Evolutionary conservation across 2,329 filamentous ascomycete genomes (phyloP), one percentile per base, ranked within the genome.

Genomic region (Aspergillus clavatus): DNA sequence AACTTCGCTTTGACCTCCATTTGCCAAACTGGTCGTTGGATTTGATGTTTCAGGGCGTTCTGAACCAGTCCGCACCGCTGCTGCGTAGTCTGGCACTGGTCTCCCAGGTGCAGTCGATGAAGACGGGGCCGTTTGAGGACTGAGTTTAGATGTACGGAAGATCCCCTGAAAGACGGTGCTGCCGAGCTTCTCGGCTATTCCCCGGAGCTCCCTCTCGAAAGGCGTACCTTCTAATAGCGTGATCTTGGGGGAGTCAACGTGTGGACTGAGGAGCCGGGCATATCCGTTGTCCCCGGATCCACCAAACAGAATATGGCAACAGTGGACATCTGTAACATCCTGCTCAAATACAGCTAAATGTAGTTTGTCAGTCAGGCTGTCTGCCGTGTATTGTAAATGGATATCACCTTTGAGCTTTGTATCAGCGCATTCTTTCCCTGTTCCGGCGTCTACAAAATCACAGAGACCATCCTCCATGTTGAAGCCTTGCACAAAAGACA

Each of bases 381-480:
- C 7, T 2, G 8, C 18, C 11, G 19, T 16, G 29, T 19, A 23
- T 22, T 12, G 18, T 14, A 24, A 47, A 43, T 39, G 41, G n/a
- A n/a, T n/a, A n/a, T n/a, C n/a, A 71, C 70, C 69, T 61, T 64
- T 63, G 14, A 73, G 51, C 42, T 72, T 72, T 27, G 64, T 61
- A 52, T 72, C 70, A 1, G 68, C 57, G 38, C 69, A 72, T 46
- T 72, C 69, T 43, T 72, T 72, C 7, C 69, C 69, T 43, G 66
- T 60, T 5, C 70, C 71, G 7, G 66, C 69, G 55, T 72, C 68
- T 19, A 72, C 59, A 44, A 66, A 70, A 29, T 72, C 68, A 48
- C 64, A 70, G 16, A 67, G 43, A 1, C 56, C 42, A 38, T 65
- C 50, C 18, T 59, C 63, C 52, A 66, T 70, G 42, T 72, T 72